Conservation (phyloP, 202 grass and related monocot genomes). For the Schoenoplectus triqueter region DNA sequence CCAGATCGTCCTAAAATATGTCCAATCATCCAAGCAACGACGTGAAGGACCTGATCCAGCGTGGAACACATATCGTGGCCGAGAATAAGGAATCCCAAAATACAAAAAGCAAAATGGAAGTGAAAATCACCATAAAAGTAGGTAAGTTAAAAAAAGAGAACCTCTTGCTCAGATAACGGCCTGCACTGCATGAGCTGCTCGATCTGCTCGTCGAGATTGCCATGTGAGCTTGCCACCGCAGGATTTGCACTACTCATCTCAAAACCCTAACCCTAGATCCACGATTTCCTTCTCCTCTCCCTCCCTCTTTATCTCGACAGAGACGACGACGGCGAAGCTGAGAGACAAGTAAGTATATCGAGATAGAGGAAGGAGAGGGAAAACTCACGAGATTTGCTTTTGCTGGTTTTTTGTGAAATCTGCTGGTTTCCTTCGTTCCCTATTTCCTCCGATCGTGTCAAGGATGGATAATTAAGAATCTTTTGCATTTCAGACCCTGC, state of each 20-base stretch:
- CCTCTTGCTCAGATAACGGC: conserved; percentile 90
- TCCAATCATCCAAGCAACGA: neutral
- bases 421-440: neutral
- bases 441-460: neutral
- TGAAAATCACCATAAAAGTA: neutral
- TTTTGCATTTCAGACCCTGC: conserved; percentile 25
- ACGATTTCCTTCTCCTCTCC: neutral
- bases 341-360: neutral
- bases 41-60: conserved; percentile 67
- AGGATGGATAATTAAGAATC: neutral
- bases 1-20: conserved; percentile 22
- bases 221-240: conserved; percentile 62
- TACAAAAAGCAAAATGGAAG: neutral
- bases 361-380: conserved; percentile 8
- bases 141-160: conserved; percentile 18
- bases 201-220: conserved; percentile 93
- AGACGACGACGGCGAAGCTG: neutral
- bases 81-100: neutral
- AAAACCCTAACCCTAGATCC: conserved; percentile 63
- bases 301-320: neutral
- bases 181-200: conserved; percentile 98
- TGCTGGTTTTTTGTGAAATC: neutral
- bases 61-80: neutral
- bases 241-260: conserved; percentile 47
- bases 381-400: neutral